A percentile compares a stretch with the other conserved stretches of the same genome.
Conservation (phyloP, 1,284 basidiomycete species). For the Sporisorium graminicola region DNA sequence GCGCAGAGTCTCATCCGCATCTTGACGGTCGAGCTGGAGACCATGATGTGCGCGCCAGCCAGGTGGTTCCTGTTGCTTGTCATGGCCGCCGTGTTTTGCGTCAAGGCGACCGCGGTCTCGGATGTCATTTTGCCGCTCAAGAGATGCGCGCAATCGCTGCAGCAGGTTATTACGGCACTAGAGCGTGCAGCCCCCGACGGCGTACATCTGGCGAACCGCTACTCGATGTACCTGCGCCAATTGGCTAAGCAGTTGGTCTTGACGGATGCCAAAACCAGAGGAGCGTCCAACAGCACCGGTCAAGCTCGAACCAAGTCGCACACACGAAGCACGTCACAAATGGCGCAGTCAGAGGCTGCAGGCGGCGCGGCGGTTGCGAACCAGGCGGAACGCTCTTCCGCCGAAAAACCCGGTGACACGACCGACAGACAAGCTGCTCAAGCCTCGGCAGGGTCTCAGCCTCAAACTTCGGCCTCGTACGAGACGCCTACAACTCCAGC, state of each 20-base stretch:
- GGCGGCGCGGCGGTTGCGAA: slow-evolving; percentile 1
- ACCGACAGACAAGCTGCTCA: slow-evolving; percentile 1
- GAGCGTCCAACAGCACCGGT: slow-evolving; percentile 3
- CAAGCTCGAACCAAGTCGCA: slow-evolving; percentile 21
- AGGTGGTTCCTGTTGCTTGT: slow-evolving; percentile 57
- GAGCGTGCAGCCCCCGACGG: slow-evolving; percentile 47
- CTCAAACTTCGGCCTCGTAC: background rate
- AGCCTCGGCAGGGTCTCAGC: background rate
- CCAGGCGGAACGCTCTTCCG: slow-evolving; percentile 1
- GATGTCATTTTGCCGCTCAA: slow-evolving; percentile 52
- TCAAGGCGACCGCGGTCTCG: slow-evolving; percentile 55
- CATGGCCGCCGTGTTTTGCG: slow-evolving; percentile 53
- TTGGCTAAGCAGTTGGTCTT: slow-evolving; percentile 50
- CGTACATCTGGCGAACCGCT: slow-evolving; percentile 47
- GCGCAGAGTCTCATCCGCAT: slow-evolving; percentile 57
- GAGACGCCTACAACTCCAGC: slow-evolving; percentile 1
- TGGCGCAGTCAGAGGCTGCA: slow-evolving; percentile 7
- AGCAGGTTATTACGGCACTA: slow-evolving; percentile 50
- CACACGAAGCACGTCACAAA: slow-evolving; percentile 11
- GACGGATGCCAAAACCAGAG: slow-evolving; percentile 47
- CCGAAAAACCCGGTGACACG: background rate
- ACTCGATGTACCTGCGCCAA: slow-evolving; percentile 51
- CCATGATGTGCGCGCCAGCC: slow-evolving; percentile 56
- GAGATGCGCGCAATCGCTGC: slow-evolving; percentile 48
- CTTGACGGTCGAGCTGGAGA: slow-evolving; percentile 51